Percentiles rank a stretch among this genome's conserved stretches.
Conservation (phyloP, 2,329 filamentous ascomycete genomes). For the Raffaelea arxii region DNA sequence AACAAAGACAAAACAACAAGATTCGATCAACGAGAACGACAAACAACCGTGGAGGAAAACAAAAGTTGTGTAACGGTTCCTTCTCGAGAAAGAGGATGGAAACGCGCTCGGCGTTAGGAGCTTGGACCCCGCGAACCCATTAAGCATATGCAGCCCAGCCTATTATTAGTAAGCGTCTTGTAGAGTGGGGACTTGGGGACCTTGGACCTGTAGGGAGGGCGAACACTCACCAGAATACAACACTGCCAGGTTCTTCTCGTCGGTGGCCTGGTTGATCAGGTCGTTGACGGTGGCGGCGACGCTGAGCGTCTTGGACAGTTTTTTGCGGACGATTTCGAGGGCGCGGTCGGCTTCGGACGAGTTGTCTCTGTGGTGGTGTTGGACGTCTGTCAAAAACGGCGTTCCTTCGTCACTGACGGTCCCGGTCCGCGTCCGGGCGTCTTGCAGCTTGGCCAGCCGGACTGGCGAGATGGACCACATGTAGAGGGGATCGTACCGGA, state of each 20-base stretch:
- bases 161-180: too few species aligned
- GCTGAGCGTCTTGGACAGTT: conserved; percentile 86
- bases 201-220: background rate
- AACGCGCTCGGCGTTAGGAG: too few species aligned
- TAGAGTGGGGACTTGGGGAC: too few species aligned
- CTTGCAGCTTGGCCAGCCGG: conserved; percentile 54
- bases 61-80: too few species aligned
- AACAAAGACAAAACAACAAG: too few species aligned
- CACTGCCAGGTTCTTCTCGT: conserved; percentile 84
- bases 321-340: conserved; percentile 88
- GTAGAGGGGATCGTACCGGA: conserved; percentile 96
- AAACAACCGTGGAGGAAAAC: too few species aligned
- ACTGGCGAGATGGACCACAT: conserved; percentile 84
- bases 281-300: conserved; percentile 95
- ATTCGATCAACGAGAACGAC: too few species aligned
- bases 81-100: too few species aligned
- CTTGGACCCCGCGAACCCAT: too few species aligned
- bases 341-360: conserved; percentile 78
- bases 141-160: conserved; percentile 13
- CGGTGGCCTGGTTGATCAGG: conserved; percentile 88
- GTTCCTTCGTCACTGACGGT: conserved; percentile 28
- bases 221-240: conserved; percentile 62
- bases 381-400: conserved; percentile 23
- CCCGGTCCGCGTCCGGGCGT: conserved; percentile 38
- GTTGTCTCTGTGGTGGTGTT: conserved; percentile 17